A percentile compares a stretch with the other conserved stretches of the same genome.
These are phyloP conservation scores for Pugionium dolabratum DNA, from an alignment of 345 rosid species.

Conservation along the genomic window DNA sequence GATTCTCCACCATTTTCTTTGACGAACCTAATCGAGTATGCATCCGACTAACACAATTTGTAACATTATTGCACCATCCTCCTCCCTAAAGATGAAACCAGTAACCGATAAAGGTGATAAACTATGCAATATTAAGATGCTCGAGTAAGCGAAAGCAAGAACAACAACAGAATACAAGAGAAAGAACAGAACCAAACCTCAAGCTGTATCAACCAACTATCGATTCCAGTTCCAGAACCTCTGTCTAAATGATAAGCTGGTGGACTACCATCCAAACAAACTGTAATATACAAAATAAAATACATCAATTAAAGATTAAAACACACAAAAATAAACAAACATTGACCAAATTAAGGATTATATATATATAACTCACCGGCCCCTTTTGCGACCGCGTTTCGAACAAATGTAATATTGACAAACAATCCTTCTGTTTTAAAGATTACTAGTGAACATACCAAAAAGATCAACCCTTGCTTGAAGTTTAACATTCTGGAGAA, in stretches of 20 bases:
- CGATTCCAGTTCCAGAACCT: conserved; percentile 78
- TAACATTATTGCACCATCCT: conserved; percentile 86
- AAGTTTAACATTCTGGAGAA: conserved; percentile 62
- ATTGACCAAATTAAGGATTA: neutral
- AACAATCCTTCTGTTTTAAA: conserved; percentile 49
- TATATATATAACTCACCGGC: conserved; percentile 57
- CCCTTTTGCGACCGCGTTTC: conserved; percentile 71
- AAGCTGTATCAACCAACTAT: conserved; percentile 78
- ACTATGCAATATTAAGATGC: neutral
- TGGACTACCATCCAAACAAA: conserved; percentile 96
- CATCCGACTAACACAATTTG: conserved; percentile 63
- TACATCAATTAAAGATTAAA: conserved; percentile 3
- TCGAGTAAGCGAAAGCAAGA: neutral
- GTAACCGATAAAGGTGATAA: neutral
- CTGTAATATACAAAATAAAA: conserved; percentile 42
- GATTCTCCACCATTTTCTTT: conserved; percentile 54
- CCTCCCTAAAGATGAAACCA: conserved; percentile 39
- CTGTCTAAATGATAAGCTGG: conserved; percentile 83
- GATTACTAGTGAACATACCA: conserved; percentile 45
- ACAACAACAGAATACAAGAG: conserved; percentile 15
- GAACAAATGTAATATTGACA: conserved; percentile 60
- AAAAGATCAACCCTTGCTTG: conserved; percentile 48
- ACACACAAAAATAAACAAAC: neutral
- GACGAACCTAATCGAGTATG: conserved; percentile 81
- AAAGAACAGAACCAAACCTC: conserved; percentile 57